phyloP scores from a whole-genome alignment of 2,329 filamentous ascomycete genomes.

The Phialocephala sp. region DNA sequence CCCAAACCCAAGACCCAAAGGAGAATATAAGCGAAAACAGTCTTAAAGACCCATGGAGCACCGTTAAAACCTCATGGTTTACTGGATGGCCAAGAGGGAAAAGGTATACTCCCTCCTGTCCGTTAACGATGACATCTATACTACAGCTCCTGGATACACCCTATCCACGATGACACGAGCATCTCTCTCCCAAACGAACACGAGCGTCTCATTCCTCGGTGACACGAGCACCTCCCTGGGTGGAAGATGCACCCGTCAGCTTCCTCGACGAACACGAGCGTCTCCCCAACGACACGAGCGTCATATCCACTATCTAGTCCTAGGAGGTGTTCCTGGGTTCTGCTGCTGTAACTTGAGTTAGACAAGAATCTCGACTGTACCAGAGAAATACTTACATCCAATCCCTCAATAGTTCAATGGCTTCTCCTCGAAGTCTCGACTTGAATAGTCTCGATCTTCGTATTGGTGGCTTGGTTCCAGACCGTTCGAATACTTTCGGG shows the following conservation, averaged over 20 bases:
- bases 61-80: constrained; percentile 8
- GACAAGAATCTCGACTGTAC: too few relatives aligned
- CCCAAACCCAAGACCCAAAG: neutral
- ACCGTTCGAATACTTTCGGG: too few relatives aligned
- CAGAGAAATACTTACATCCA: too few relatives aligned
- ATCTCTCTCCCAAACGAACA: neutral
- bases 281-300: neutral
- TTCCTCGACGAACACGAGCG: neutral
- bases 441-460: too few relatives aligned
- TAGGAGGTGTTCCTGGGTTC: too few relatives aligned
- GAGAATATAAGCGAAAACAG: neutral
- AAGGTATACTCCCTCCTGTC: neutral
- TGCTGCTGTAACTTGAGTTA: too few relatives aligned
- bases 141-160: neutral
- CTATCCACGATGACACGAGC: neutral
- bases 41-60: neutral
- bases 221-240: neutral
- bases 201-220: neutral
- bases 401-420: too few relatives aligned
- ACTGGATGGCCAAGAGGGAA: neutral
- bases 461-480: too few relatives aligned
- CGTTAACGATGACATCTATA: neutral
- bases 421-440: too few relatives aligned
- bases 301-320: neutral
- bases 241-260: neutral